Evolutionary conservation across 2,329 filamentous ascomycete species (phyloP).

Genomic region (Diaporthe helianthi): DNA sequence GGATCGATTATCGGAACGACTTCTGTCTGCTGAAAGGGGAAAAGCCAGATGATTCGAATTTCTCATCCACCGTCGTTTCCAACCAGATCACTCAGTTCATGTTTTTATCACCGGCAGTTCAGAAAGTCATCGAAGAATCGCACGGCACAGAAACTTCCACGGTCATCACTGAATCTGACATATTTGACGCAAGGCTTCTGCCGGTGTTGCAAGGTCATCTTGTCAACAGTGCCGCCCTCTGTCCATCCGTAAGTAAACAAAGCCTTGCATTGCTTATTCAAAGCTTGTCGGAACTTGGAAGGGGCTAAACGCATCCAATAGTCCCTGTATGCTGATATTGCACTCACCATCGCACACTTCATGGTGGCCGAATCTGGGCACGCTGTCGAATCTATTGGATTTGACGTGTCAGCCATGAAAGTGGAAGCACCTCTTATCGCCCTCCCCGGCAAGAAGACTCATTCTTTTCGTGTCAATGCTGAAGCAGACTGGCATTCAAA

Average conservation of each 20-base stretch:
- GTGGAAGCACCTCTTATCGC: conserved; percentile 14
- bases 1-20: conserved; percentile 6
- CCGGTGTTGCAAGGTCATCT: conserved; percentile 23
- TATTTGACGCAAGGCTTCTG: neutral
- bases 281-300: neutral
- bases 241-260: neutral
- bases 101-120: neutral
- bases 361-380: neutral
- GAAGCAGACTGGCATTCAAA: neutral
- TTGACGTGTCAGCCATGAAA: conserved; percentile 5
- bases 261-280: neutral
- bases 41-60: neutral
- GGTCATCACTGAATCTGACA: neutral
- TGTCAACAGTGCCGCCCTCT: conserved; percentile 3
- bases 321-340: conserved; percentile 25
- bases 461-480: neutral
- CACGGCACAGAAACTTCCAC: neutral
- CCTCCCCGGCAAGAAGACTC: neutral
- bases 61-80: neutral
- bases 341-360: conserved; percentile 1
- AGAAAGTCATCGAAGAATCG: neutral
- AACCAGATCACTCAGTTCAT: neutral
- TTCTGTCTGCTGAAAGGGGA: conserved; percentile 2
- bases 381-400: neutral
- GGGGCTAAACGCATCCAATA: neutral